Percentiles rank a stretch among this genome's conserved stretches.
Evolutionary conservation across 176 grass and related monocot genomes (phyloP).

Genomic region (Rhynchospora tenuis): DNA sequence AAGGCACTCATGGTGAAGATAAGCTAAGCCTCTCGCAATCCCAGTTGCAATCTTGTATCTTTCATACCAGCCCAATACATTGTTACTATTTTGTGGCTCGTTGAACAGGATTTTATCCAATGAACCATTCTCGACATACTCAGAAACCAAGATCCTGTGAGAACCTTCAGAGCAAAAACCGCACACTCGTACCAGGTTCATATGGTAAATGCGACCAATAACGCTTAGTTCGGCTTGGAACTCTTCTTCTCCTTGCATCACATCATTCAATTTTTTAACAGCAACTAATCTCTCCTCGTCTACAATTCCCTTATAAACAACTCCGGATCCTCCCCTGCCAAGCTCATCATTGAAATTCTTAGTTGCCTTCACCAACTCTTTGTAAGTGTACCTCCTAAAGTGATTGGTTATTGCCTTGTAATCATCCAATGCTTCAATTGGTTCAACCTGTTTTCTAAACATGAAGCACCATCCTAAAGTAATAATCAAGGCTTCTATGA

Average conservation of each 20-base stretch:
- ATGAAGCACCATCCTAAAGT: slow-evolving; percentile 44
- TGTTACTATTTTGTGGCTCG: background rate
- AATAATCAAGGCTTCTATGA: slow-evolving; percentile 35
- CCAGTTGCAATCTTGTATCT: slow-evolving; percentile 37
- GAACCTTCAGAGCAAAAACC: slow-evolving; percentile 43
- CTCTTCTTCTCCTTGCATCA: slow-evolving; percentile 37
- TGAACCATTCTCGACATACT: slow-evolving; percentile 35
- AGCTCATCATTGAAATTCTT: slow-evolving; percentile 33
- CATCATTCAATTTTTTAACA: slow-evolving; percentile 35
- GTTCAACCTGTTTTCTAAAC: slow-evolving; percentile 22
- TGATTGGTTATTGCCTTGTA: slow-evolving; percentile 29
- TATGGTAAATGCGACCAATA: slow-evolving; percentile 54
- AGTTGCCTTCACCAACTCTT: slow-evolving; percentile 41
- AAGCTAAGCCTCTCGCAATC: slow-evolving; percentile 37
- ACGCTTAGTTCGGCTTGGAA: slow-evolving; percentile 46
- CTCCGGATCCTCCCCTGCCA: slow-evolving; percentile 41
- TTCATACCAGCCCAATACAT: slow-evolving; percentile 27
- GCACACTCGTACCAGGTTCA: slow-evolving; percentile 45
- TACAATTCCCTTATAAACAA: slow-evolving; percentile 43
- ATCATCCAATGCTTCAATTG: slow-evolving; percentile 17
- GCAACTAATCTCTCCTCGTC: slow-evolving; percentile 26
- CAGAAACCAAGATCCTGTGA: slow-evolving; percentile 39
- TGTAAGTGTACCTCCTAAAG: slow-evolving; percentile 38
- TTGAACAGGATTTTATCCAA: slow-evolving; percentile 27
- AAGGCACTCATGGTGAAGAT: slow-evolving; percentile 49